These are phyloP conservation scores for Aciculosporium take DNA, from an alignment of 2,329 filamentous ascomycete genomes.

Conservation along the genomic window DNA sequence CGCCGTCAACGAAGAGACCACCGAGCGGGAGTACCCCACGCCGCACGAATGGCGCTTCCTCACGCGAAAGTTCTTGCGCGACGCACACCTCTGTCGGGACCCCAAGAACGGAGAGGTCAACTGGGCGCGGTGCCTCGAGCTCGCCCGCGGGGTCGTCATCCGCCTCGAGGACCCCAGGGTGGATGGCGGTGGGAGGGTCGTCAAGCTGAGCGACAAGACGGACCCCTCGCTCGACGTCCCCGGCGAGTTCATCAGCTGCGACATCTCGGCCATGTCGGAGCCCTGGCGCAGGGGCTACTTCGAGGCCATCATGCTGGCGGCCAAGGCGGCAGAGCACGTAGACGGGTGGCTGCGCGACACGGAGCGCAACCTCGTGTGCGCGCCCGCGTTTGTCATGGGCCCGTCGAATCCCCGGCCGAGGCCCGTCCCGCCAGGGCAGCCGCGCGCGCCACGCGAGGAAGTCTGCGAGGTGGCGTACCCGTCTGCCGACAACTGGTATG, in stretches of 20 bases:
- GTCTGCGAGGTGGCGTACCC: conserved; percentile 58
- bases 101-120: conserved; percentile 40
- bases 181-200: conserved; percentile 58
- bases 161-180: conserved; percentile 53
- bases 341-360: conserved; percentile 66
- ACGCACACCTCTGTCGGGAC: conserved; percentile 45
- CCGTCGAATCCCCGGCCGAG: conserved; percentile 71
- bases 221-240: conserved; percentile 54
- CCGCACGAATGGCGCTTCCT: conserved; percentile 68
- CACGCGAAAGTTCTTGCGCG: conserved; percentile 53
- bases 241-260: conserved; percentile 47
- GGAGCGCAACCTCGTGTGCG: conserved; percentile 51
- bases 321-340: conserved; percentile 62
- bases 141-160: conserved; percentile 43
- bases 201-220: conserved; percentile 43
- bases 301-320: conserved; percentile 64
- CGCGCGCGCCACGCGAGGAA: conserved; percentile 54
- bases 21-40: conserved; percentile 65
- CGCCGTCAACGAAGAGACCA: conserved; percentile 56
- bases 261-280: conserved; percentile 63
- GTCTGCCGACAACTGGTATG: conserved; percentile 62
- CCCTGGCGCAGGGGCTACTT: conserved; percentile 79
- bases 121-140: conserved; percentile 53
- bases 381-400: conserved; percentile 59
- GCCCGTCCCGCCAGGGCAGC: conserved; percentile 52